Base-by-base conservation (phyloP, 495 filamentous ascomycete genomes). In the Penicillium psychrofluorescens region DNA sequence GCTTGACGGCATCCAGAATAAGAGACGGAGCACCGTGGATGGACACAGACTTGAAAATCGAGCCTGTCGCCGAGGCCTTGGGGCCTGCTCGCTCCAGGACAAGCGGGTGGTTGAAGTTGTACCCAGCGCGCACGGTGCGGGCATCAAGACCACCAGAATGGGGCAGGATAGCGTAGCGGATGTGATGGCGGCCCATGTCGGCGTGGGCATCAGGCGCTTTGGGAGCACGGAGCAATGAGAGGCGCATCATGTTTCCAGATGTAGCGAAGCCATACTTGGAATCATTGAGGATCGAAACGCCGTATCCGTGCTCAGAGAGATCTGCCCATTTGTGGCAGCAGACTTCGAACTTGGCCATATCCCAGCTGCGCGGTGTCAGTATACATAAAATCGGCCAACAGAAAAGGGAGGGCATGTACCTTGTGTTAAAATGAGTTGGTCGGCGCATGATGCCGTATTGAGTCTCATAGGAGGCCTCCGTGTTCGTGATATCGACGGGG, bases 341-440 rank as follows among this genome's bases (percentile, higher is more conserved):
- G 35, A 98, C 92, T 69, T 98, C 92, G 54, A 98, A 98, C 56
- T 95, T 95, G 54, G 92, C 92, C 91, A 95, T 95, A 53, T 98
- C 92, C 92, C 92, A 98, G 60, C 78, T 85, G 32, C 3, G 42
- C 8, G 1, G 41, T 0, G 31, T 54, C 38, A 56, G 56, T 52
- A 15, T 39, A n/a, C 45, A 33, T 29, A 0, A 9, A 29, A 7
- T 1, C 27, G 1, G 30, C 40, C 11, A 31, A 4, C 15, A 14
- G 32, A 22, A 10, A 68, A 59, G 62, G 22, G 22, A 22, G 2
- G 22, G 22, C 22, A 22, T 6, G 22, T 70, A 78, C 75, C 68
- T 78, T 13, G 90, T 95, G 66, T 95, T 95, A 71, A 92, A 95
- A 68, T 95, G 92, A 0, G 92, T 98, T 8, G 92, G 90, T 34